Evolutionary conservation across 176 grass and related monocot species (phyloP).

Genomic region (Avena insularis): DNA sequence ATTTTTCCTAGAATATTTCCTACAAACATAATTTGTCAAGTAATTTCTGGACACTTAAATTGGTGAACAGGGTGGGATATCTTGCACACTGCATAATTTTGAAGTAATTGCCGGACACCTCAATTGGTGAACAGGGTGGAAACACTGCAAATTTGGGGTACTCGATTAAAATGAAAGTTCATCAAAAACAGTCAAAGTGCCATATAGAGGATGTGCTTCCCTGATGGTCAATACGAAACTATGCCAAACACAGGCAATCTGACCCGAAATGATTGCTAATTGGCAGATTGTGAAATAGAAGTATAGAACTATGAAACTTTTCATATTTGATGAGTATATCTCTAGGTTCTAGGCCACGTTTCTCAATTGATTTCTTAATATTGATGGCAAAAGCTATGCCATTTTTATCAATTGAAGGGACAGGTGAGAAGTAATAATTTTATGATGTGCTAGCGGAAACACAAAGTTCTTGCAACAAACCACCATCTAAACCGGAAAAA

Average conservation of each 20-base stretch:
- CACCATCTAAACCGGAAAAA: not conserved
- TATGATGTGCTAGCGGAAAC: constrained; percentile 12
- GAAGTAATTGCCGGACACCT: constrained; percentile 6
- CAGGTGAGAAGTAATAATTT: constrained; percentile 46
- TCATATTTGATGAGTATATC: constrained; percentile 38
- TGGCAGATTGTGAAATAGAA: not conserved
- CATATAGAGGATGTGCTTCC: constrained; percentile 43
- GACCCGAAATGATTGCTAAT: constrained; percentile 44
- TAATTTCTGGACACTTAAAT: too few species aligned
- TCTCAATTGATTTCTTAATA: constrained; percentile 71
- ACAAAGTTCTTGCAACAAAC: not conserved
- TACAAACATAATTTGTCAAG: too few species aligned
- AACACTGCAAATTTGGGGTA: constrained; percentile 13
- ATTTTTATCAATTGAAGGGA: constrained; percentile 72
- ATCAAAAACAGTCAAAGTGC: constrained; percentile 26
- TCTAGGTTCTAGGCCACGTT: constrained; percentile 46
- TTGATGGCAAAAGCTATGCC: constrained; percentile 72
- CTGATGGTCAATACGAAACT: constrained; percentile 39
- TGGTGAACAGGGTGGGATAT: too few species aligned
- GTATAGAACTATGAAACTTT: not conserved
- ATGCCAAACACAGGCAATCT: constrained; percentile 60
- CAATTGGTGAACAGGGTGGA: not conserved
- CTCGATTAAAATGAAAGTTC: not conserved
- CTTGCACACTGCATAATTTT: too few species aligned
- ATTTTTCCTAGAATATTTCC: too few species aligned